Evolutionary conservation across 1,139 yeast genomes (phyloP), one percentile per base, ranked within the genome.

Genomic region (Sugiyamaella grinbergsii): DNA sequence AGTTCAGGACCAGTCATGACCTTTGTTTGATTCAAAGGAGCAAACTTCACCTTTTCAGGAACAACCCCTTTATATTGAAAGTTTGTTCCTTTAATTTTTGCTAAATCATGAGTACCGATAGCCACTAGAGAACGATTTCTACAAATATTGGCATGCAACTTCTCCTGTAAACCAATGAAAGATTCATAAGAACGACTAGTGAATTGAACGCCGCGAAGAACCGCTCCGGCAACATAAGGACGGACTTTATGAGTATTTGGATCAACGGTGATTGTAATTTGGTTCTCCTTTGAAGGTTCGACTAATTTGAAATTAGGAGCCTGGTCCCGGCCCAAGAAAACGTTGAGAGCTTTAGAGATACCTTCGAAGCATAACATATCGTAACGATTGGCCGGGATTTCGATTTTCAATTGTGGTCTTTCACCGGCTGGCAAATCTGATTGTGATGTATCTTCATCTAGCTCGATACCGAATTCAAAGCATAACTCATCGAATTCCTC

Each of bases 341-440:
- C 95, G 65, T 90, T 90, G 66, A 94, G 76, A 0, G 98, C 94
- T 66, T 90, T 95, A 0, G 97, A 89, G 70, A 94, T 91, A 66
- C 99, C 99, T 72, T 94, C 99, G 59, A 90, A 85, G 75, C 98
- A 94, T 61, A 94, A 82, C 93, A 94, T 83, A 69, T 93, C 99
- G 66, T 93, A 94, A 74, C 98, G 67, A 74, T 94, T 94, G 58
- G 99, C 99, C 51, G 97, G 98, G 59, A 94, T 84, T 70, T 94
- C 99, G 65, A 94, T 90, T 74, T 94, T 94, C 64, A 89, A 78
- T 71, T 91, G 95, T 19, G 99, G 97, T 70, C 98, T 88, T 72
- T 91, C 97, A 55, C 82, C 84, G 42, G 58, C 58, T 80, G 83
- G 52, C 34, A 60, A 47, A 37, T 60, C 61, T 41, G 61, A 58